Evolutionary conservation across 2,329 filamentous ascomycete species (phyloP), one percentile per base, ranked within the genome.

Genomic region (Coleophoma crateriformis): DNA sequence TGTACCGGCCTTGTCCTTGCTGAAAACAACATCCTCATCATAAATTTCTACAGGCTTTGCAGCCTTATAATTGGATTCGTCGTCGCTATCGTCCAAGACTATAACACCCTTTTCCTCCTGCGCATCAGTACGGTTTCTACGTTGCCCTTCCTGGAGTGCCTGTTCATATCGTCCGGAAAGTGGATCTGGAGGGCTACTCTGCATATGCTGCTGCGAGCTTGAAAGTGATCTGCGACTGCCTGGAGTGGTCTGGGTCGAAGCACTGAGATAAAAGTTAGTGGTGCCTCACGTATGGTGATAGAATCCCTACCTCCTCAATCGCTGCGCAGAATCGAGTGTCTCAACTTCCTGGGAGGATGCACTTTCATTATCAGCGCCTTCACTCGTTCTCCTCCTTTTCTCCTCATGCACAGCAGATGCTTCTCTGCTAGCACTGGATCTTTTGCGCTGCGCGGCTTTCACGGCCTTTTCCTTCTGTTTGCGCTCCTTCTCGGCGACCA

Each of bases 401-500:
- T n/a, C 54, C 53, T 11, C 51, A 49, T 15, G 55, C 27, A 27
- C 27, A 27, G 5, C 27, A 7, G 27, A 50, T 43, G 46, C 20
- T 40, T 49, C 34, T 64, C 61, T 14, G 49, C 55, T 59, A 11
- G 33, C 48, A 14, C 59, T 57, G 8, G 57, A 57, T 33, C 60
- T 56, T 49, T 64, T 64, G 27, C 58, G 55, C 44, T 64, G 56
- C 11, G 54, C 20, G 39, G 56, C 59, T 27, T 27, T 27, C 4
- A 47, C 47, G 8, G 48, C 17, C 39, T 58, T 63, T 43, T 65
- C 66, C 54, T 62, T 60, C 50, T 57, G 66, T 57, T 59, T 68
- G 56, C 58, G 60, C 38, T 66, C 65, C 32, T 68, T 67, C 22
- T 70, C 68, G 22, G 67, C 68, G 33, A 76, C 54, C 34, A 72